phyloP scores from a whole-genome alignment of 108 stramenopile species.

The Nannochloropsis gaditana region DNA sequence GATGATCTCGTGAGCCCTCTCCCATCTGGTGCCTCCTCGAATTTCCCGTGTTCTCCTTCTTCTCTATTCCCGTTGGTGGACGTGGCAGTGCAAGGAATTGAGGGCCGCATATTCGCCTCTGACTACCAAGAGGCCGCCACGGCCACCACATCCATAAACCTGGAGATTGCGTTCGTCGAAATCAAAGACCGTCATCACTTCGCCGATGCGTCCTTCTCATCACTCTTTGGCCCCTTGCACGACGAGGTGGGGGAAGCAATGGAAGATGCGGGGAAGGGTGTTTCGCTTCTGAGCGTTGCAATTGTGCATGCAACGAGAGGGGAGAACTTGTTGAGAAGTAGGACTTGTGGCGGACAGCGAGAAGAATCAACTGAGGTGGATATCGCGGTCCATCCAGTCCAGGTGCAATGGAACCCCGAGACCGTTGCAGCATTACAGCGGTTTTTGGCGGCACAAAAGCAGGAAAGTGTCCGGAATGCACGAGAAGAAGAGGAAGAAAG shows the following conservation, averaged over 20 bases:
- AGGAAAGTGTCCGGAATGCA: neutral
- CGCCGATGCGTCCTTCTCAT: neutral
- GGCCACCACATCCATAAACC: neutral
- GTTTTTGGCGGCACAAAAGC: neutral
- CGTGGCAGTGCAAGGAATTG: neutral
- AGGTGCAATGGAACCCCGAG: slow-evolving; percentile 41
- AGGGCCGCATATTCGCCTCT: neutral
- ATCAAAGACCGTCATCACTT: neutral
- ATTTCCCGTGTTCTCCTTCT: neutral
- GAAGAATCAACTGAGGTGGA: neutral
- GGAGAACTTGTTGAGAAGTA: neutral
- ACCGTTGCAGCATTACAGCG: slow-evolving; percentile 36
- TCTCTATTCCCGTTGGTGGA: slow-evolving; percentile 3
- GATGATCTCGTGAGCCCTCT: neutral
- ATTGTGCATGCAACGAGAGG: slow-evolving; percentile 2
- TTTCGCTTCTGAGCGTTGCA: neutral
- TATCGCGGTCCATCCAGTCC: neutral
- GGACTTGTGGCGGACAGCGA: neutral
- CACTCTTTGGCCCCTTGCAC: neutral
- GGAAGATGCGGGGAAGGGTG: neutral
- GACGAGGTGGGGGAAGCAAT: neutral
- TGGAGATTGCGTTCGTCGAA: neutral
- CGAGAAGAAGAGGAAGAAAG: neutral
- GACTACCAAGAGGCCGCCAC: neutral
- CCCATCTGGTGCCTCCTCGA: neutral